phyloP scores from a whole-genome alignment of 208 protist species.

The Crithidia bombi region DNA sequence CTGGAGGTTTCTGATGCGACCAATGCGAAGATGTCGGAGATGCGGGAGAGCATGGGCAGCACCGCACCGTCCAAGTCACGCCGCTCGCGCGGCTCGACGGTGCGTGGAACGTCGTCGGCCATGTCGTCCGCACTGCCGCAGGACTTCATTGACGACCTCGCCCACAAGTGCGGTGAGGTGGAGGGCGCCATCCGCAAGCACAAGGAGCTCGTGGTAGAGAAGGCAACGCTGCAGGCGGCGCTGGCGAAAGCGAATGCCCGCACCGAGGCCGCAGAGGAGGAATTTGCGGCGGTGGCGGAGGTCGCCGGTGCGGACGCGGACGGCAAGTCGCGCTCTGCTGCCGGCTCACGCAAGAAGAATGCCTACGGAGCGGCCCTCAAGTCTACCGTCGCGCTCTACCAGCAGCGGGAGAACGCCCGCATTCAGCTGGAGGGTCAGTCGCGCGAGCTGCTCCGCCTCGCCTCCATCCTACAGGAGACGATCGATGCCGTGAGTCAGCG shows the following conservation, averaged over 20 bases:
- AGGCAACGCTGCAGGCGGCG: slow-evolving; percentile 30
- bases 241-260: slow-evolving; percentile 26
- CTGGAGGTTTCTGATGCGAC: slow-evolving; percentile 41
- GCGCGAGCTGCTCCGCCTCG: slow-evolving; percentile 49
- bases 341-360: slow-evolving; percentile 39
- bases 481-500: slow-evolving; percentile 55
- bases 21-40: slow-evolving; percentile 29
- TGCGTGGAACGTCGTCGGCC: slow-evolving; percentile 13
- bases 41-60: slow-evolving; percentile 36
- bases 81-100: slow-evolving; percentile 22
- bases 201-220: slow-evolving; percentile 44
- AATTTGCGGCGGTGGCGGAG: slow-evolving; percentile 38
- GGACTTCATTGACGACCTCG: slow-evolving; percentile 62
- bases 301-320: slow-evolving; percentile 40
- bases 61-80: slow-evolving; percentile 21
- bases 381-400: slow-evolving; percentile 36
- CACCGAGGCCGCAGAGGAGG: slow-evolving; percentile 37
- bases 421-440: slow-evolving; percentile 47
- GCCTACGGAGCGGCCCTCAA: slow-evolving; percentile 37
- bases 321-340: slow-evolving; percentile 26
- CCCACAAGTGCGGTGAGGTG: slow-evolving; percentile 55
- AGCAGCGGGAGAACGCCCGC: slow-evolving; percentile 49
- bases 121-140: slow-evolving; percentile 34
- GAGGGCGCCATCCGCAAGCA: slow-evolving; percentile 31
- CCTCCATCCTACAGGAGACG: slow-evolving; percentile 52